These are phyloP conservation scores for Chaetomium strumarium DNA, from an alignment of 2,329 filamentous ascomycete genomes.

Conservation along the genomic window DNA sequence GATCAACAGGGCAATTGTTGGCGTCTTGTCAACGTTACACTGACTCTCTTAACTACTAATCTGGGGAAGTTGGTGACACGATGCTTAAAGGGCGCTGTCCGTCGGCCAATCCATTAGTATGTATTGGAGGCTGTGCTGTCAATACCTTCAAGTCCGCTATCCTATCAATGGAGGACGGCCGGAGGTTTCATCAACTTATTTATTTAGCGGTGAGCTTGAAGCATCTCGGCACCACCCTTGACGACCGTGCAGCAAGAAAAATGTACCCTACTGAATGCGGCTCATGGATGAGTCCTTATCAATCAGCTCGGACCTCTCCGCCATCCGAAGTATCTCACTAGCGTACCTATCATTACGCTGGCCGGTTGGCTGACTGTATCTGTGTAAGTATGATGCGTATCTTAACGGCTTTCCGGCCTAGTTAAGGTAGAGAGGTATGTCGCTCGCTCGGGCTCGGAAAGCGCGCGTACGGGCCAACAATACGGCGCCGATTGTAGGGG, in stretches of 20 bases:
- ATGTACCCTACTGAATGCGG: background rate
- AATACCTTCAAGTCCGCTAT: background rate
- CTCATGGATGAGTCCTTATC: background rate
- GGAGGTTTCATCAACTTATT: background rate
- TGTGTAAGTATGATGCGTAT: no score
- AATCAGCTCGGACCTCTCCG: background rate
- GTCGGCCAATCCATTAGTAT: no score
- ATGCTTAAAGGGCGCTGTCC: no score
- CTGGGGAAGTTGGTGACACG: no score
- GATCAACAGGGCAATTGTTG: conserved; percentile 1
- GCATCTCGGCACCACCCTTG: background rate
- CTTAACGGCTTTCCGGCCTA: conserved; percentile 1
- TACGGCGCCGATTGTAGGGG: background rate
- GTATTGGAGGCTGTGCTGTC: background rate
- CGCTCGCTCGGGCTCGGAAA: background rate
- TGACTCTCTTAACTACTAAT: no score
- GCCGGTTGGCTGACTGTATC: background rate
- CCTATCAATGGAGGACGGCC: background rate
- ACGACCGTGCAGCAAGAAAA: no score
- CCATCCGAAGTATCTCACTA: background rate
- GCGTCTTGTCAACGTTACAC: background rate
- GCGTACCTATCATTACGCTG: background rate
- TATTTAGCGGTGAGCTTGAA: conserved; percentile 5
- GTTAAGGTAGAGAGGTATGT: no score
- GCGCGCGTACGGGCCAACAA: background rate